Evolutionary conservation across 164 flowering plant species (phyloP), one percentile per base, ranked within the genome.

Genomic region (Umbellularia californica): DNA sequence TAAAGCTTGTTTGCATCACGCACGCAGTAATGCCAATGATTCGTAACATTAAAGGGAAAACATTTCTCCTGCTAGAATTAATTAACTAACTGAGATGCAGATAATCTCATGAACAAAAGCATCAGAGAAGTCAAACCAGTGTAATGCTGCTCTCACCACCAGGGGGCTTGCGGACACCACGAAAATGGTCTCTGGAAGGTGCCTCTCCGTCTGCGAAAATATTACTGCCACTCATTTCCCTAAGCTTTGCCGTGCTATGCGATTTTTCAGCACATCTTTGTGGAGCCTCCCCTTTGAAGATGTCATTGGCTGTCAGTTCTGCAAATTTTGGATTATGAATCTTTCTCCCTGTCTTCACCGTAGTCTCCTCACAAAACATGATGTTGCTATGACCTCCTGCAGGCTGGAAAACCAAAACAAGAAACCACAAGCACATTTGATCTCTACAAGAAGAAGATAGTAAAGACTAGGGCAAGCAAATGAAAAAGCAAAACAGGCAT

Each of bases 121-220:
- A 81, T 79, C 76, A 83, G 78, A 76, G 74, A 68, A 58, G 78
- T 87, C 81, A 95, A 80, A 95, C 91, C 83, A 95, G 77, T 5
- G 97, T 85, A 73, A 95, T 92, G 91, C 94, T 95, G 93, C 99
- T 95, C 74, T 89, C 96, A 0, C 99, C 99, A 69, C 98, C 99
- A 7, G 99, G 99, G 35, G 99, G 99, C 79, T 93, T 87, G 81
- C 98, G 98, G 25, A 89, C 93, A 3, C 98, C 98, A 12, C 97
- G 96, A 10, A 91, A 73, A 87, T 88, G 87, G 72, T 91, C 98
- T 60, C 95, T 78, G 50, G 93, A 79, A 70, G 88, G 84, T 20
- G 77, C 90, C 77, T 90, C 91, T 27, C 92, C 97, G 82, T 95
- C 99, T 11, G 98, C 90, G 82, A 93, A 95, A 33, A 95, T 95